Evolutionary conservation across 2,329 filamentous ascomycete genomes (phyloP).

Genomic region (Leptographium procerum): DNA sequence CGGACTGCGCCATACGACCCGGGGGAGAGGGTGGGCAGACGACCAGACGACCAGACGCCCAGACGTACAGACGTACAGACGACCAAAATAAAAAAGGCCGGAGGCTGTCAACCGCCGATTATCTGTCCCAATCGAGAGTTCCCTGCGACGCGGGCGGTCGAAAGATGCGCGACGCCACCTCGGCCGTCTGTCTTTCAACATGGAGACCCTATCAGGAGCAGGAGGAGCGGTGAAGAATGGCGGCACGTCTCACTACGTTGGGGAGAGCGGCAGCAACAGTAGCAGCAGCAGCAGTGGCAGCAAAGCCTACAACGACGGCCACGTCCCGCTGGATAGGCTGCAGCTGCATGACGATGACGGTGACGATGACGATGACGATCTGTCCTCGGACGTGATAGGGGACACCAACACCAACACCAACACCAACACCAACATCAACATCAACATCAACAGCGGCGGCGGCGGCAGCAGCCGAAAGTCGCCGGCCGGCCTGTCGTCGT

Average conservation of each 20-base stretch:
- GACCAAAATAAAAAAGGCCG: no score
- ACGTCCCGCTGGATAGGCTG: not conserved
- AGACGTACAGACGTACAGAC: no score
- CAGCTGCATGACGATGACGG: not conserved
- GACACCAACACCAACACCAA: no score
- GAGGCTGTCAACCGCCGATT: no score
- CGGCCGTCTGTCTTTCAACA: not conserved
- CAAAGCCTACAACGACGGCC: not conserved
- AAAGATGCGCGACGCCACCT: not conserved
- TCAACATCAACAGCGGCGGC: not conserved
- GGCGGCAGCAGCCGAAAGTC: not conserved
- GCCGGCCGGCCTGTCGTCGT: not conserved
- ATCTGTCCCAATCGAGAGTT: no score
- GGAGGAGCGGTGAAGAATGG: no score
- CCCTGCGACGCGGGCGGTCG: not conserved
- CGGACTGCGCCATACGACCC: no score
- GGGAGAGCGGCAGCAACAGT: not conserved
- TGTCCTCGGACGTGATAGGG: no score
- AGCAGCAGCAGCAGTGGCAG: not conserved
- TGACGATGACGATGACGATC: slow-evolving; percentile 7
- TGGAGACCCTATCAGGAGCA: not conserved
- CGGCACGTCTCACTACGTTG: not conserved
- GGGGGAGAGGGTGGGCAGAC: no score
- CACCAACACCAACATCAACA: no score
- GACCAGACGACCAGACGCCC: no score